phyloP scores from a whole-genome alignment of 805 yeast genomes.

The Schizosaccharomyces osmophilus region DNA sequence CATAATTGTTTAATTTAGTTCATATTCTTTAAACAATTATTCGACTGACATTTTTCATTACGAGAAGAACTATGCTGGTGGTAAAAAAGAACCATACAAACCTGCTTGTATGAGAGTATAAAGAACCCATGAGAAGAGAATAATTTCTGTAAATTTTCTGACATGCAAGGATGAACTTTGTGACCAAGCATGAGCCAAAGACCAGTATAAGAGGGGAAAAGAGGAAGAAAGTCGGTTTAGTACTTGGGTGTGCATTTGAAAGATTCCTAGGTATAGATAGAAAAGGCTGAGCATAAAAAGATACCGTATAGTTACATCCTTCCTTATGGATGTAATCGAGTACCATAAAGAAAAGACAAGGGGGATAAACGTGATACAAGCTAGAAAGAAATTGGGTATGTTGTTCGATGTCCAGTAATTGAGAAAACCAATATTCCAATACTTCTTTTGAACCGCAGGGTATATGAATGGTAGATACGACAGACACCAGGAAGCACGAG shows the following conservation, averaged over 20 bases:
- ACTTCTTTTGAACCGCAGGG: slow-evolving; percentile 45
- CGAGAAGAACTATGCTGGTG: slow-evolving; percentile 45
- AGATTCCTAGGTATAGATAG: slow-evolving; percentile 25
- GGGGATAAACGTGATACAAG: slow-evolving; percentile 9
- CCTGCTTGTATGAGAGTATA: slow-evolving; percentile 53
- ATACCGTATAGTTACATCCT: not conserved
- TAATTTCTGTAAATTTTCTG: slow-evolving; percentile 18
- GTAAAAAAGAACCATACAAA: slow-evolving; percentile 59
- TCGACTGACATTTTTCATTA: not conserved
- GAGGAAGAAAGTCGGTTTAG: slow-evolving; percentile 57
- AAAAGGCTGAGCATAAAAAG: slow-evolving; percentile 28
- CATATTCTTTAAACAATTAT: too few species aligned
- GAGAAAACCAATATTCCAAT: slow-evolving; percentile 61
- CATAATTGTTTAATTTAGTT: too few species aligned
- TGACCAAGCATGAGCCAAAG: slow-evolving; percentile 21
- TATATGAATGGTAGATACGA: slow-evolving; percentile 32
- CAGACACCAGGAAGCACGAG: slow-evolving; percentile 63
- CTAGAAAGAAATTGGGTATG: slow-evolving; percentile 59
- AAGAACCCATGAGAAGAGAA: slow-evolving; percentile 20
- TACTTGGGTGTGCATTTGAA: slow-evolving; percentile 67
- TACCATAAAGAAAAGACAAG: not conserved
- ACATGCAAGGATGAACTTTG: slow-evolving; percentile 3
- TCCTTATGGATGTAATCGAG: not conserved
- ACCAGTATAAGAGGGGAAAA: slow-evolving; percentile 57
- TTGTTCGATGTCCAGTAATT: slow-evolving; percentile 64